Conservation (phyloP, 108 stramenopile species). For the Nannochloropsis salina region DNA sequence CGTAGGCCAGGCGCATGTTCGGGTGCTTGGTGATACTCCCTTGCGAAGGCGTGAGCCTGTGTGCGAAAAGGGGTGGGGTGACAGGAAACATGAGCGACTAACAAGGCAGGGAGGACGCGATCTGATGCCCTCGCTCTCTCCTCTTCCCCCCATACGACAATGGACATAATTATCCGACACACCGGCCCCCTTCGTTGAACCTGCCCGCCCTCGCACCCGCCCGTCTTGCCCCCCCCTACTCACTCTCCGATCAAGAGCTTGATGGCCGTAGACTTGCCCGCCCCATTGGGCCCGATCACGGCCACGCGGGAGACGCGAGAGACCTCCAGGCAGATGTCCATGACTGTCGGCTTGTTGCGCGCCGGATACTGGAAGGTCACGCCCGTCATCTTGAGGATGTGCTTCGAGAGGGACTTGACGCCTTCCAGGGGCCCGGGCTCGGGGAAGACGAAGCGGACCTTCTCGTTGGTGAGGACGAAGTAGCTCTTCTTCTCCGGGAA, state of each 20-base stretch:
- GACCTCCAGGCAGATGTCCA: slow-evolving; percentile 67
- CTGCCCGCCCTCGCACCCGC: slow-evolving; percentile 26
- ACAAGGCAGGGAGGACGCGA: neutral
- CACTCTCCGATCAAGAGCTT: slow-evolving; percentile 82
- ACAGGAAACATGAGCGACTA: neutral
- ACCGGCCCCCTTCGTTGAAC: neutral
- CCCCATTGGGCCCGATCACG: slow-evolving; percentile 81
- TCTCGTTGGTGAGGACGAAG: slow-evolving; percentile 79
- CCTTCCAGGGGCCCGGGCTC: slow-evolving; percentile 69
- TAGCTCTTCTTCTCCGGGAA: slow-evolving; percentile 81
- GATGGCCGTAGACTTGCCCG: slow-evolving; percentile 82
- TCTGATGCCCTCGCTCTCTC: neutral
- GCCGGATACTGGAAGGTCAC: slow-evolving; percentile 81
- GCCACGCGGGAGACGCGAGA: slow-evolving; percentile 74
- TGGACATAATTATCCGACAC: neutral
- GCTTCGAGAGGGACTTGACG: slow-evolving; percentile 86
- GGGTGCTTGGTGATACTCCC: slow-evolving; percentile 76
- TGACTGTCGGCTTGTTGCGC: slow-evolving; percentile 60
- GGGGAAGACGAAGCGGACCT: slow-evolving; percentile 77
- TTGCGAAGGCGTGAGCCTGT: neutral
- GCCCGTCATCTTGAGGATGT: slow-evolving; percentile 83
- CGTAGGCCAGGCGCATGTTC: slow-evolving; percentile 88
- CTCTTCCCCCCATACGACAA: neutral
- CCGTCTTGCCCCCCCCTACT: slow-evolving; percentile 69
- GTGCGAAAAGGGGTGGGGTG: neutral